Evolutionary conservation across 805 yeast genomes (phyloP).

Genomic region (Candida vaughaniae): DNA sequence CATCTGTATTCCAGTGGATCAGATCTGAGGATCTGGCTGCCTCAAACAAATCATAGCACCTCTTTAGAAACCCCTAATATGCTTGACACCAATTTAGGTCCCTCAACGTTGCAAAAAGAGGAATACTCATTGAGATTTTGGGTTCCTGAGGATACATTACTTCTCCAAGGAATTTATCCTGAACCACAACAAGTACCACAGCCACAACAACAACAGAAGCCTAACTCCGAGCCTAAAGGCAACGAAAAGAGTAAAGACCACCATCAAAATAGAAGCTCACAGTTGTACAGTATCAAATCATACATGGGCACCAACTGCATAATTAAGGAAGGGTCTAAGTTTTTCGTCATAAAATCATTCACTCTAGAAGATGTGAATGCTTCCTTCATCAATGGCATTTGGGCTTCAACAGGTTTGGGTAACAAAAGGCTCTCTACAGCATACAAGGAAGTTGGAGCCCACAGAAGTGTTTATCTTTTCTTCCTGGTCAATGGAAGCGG

Average conservation of each 20-base stretch:
- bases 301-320: slow-evolving; percentile 10
- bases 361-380: slow-evolving; percentile 48
- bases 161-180: not conserved
- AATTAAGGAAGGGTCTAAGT: slow-evolving; percentile 18
- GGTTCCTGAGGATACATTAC: not conserved
- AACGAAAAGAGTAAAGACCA: not conserved
- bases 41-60: not conserved
- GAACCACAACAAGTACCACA: not conserved
- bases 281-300: slow-evolving; percentile 5
- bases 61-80: not conserved
- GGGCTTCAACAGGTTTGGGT: slow-evolving; percentile 63
- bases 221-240: too few relatives aligned
- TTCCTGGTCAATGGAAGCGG: slow-evolving; percentile 62
- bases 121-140: not conserved
- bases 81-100: not conserved
- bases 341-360: slow-evolving; percentile 57
- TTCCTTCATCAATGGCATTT: slow-evolving; percentile 48
- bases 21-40: not conserved
- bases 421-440: slow-evolving; percentile 52
- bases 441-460: slow-evolving; percentile 20
- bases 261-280: too few relatives aligned
- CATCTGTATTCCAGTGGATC: not conserved
- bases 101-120: not conserved
- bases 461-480: slow-evolving; percentile 42
- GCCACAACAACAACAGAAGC: not conserved